These are phyloP conservation scores for Linnemannia elongata DNA, from an alignment of 192 early-diverging fungal species.

Conservation along the genomic window DNA sequence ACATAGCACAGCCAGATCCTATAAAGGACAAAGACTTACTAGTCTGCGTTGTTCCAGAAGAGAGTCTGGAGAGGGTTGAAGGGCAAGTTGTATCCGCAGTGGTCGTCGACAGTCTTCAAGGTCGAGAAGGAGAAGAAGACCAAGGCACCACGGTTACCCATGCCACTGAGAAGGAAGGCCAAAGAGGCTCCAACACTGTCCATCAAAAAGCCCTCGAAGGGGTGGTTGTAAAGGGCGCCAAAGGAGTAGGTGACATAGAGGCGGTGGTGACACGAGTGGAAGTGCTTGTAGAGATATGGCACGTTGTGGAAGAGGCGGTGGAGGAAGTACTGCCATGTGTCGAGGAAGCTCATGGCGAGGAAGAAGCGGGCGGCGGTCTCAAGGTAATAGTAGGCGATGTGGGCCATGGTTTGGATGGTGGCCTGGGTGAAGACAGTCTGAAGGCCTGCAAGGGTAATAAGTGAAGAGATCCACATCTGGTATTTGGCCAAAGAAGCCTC, in stretches of 20 bases:
- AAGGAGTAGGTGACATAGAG: constrained; percentile 84
- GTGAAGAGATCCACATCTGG: constrained; percentile 30
- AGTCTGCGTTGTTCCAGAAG: constrained; percentile 80
- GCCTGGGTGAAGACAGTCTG: constrained; percentile 25
- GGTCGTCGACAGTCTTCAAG: constrained; percentile 87
- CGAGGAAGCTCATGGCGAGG: constrained; percentile 67
- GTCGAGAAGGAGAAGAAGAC: constrained; percentile 82
- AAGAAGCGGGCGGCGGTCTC: constrained; percentile 57
- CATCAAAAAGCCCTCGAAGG: constrained; percentile 82
- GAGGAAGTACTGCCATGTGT: constrained; percentile 77
- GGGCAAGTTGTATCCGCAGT: constrained; percentile 84
- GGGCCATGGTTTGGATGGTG: constrained; percentile 29
- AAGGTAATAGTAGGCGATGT: constrained; percentile 43
- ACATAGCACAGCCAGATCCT: constrained; percentile 47
- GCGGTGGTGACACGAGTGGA: constrained; percentile 84
- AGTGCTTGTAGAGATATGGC: constrained; percentile 77
- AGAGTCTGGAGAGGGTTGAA: constrained; percentile 79
- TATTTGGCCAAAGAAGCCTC: constrained; percentile 35
- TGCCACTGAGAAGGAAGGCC: constrained; percentile 72
- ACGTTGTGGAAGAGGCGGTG: constrained; percentile 81
- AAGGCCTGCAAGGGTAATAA: constrained; percentile 21
- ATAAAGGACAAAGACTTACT: constrained; percentile 64
- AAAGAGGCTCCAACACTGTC: constrained; percentile 78
- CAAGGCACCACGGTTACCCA: constrained; percentile 77
- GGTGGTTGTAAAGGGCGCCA: constrained; percentile 89